These are phyloP conservation scores for Magnaporthales sp. DNA, from an alignment of 2,329 filamentous ascomycete genomes.

Conservation along the genomic window DNA sequence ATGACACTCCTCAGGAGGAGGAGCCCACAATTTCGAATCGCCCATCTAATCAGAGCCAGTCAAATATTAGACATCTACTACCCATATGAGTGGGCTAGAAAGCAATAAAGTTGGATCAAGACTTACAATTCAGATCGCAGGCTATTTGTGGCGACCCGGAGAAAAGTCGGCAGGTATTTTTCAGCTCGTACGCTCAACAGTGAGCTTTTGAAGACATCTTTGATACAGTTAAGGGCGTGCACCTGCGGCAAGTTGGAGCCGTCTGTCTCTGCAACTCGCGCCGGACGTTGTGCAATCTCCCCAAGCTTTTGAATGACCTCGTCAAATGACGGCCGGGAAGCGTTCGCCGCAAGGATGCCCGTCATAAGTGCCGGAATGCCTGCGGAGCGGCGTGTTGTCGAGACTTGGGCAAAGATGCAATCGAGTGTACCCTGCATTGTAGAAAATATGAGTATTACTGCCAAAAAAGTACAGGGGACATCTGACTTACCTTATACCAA, in stretches of 20 bases:
- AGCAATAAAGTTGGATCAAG: not conserved
- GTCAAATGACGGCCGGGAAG: constrained; percentile 50
- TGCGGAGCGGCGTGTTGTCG: constrained; percentile 82
- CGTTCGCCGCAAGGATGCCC: constrained; percentile 65
- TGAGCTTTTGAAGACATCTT: constrained; percentile 83
- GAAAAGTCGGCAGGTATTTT: constrained; percentile 59
- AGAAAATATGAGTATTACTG: constrained; percentile 7
- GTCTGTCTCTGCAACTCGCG: constrained; percentile 46
- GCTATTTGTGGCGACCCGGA: constrained; percentile 72
- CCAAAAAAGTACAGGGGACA: not conserved
- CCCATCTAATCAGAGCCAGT: constrained; percentile 52
- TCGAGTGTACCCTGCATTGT: constrained; percentile 48
- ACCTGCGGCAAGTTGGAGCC: constrained; percentile 75
- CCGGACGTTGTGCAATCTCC: constrained; percentile 45
- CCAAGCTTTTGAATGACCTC: constrained; percentile 56
- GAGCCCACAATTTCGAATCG: constrained; percentile 86
- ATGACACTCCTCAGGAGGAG: constrained; percentile 83
- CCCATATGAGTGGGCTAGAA: not conserved
- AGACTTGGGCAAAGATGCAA: constrained; percentile 66
- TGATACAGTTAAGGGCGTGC: constrained; percentile 88
- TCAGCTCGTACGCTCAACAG: constrained; percentile 66
- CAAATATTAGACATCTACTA: not conserved
- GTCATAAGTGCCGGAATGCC: constrained; percentile 83
- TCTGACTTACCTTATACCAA: constrained; percentile 59
- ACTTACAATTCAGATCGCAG: constrained; percentile 69